Percentiles rank a stretch among this genome's conserved stretches.
Evolutionary conservation across 495 filamentous ascomycete genomes (phyloP).

Genomic region (Penicillium alfredii): DNA sequence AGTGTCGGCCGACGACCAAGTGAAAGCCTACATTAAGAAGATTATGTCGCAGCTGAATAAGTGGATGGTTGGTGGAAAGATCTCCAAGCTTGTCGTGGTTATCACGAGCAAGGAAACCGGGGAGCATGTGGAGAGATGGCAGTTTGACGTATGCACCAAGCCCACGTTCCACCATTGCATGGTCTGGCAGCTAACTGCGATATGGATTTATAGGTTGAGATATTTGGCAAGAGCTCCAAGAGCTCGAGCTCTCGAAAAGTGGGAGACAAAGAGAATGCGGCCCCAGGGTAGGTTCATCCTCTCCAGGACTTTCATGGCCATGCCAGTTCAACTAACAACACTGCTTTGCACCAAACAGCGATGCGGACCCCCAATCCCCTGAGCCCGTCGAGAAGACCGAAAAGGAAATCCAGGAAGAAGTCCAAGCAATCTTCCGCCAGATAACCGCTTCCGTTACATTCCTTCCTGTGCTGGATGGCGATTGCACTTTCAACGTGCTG

Average conservation of each 20-base stretch:
- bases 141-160: conserved; percentile 93
- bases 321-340: conserved; percentile 5
- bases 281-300: conserved; percentile 49
- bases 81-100: conserved; percentile 92
- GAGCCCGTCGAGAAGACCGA: conserved; percentile 69
- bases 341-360: conserved; percentile 16
- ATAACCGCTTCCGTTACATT: conserved; percentile 98
- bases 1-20: conserved; percentile 94
- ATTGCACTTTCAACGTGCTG: conserved; percentile 97
- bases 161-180: too few species aligned
- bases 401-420: conserved; percentile 88
- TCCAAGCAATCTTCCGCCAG: conserved; percentile 92
- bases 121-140: conserved; percentile 93
- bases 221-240: conserved; percentile 54
- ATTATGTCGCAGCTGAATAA: conserved; percentile 94
- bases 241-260: conserved; percentile 45
- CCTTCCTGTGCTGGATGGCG: conserved; percentile 81
- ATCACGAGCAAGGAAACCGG: conserved; percentile 95
- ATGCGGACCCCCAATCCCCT: conserved; percentile 25
- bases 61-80: conserved; percentile 95
- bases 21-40: conserved; percentile 97
- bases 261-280: conserved; percentile 57
- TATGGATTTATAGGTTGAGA: conserved; percentile 51
- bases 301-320: too few species aligned
- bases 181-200: conserved; percentile 7